Percentiles rank a stretch among this genome's conserved stretches.
phyloP scores from a whole-genome alignment of 169 alveolate species.

The Plasmodium billcollinsi region DNA sequence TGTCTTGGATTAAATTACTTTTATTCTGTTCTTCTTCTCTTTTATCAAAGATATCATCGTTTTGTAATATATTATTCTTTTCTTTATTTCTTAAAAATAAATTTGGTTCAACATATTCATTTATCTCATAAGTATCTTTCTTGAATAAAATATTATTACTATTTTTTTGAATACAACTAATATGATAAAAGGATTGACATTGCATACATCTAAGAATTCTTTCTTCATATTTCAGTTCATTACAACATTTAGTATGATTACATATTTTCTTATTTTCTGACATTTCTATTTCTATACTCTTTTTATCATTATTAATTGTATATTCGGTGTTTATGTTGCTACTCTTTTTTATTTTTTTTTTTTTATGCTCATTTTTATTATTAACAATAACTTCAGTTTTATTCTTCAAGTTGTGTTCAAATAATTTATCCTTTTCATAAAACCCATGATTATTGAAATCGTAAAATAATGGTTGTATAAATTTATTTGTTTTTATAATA shows the following conservation, averaged over 20 bases:
- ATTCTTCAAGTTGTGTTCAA: background rate
- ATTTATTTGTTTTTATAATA: conserved; percentile 20
- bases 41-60: background rate
- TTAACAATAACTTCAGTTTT: too few species aligned
- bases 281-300: background rate
- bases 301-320: too few species aligned
- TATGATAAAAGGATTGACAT: conserved; percentile 51
- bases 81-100: background rate
- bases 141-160: conserved; percentile 7
- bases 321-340: too few species aligned
- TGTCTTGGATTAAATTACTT: too few species aligned
- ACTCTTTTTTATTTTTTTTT: background rate
- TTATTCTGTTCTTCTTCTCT: too few species aligned
- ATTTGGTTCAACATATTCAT: background rate
- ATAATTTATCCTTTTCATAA: background rate
- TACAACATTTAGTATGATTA: conserved; percentile 33
- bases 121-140: background rate
- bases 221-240: conserved; percentile 12
- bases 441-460: background rate
- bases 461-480: conserved; percentile 40
- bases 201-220: conserved; percentile 4
- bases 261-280: conserved; percentile 8
- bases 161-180: conserved; percentile 18
- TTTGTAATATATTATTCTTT: background rate
- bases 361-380: background rate